A percentile compares a stretch with the other conserved stretches of the same genome.
These are phyloP conservation scores for Colletotrichum sp. DNA, from an alignment of 2,329 filamentous ascomycete genomes.

Conservation along the genomic window DNA sequence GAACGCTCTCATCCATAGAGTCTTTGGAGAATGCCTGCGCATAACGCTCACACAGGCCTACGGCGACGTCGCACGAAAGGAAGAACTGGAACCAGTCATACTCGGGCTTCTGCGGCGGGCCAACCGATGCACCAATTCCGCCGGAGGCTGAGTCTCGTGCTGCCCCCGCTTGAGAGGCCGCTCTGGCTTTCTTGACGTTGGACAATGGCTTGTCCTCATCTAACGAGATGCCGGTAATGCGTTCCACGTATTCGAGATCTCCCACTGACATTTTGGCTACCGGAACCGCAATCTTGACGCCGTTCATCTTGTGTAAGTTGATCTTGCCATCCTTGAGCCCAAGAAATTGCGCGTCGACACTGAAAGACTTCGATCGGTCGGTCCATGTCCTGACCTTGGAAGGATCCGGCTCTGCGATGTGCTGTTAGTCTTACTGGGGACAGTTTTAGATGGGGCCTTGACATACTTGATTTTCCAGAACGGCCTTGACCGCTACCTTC, in stretches of 20 bases:
- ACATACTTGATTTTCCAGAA: slow-evolving; percentile 65
- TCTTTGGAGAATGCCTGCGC: slow-evolving; percentile 87
- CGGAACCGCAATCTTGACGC: slow-evolving; percentile 97
- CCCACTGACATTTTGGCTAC: slow-evolving; percentile 94
- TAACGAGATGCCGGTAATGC: slow-evolving; percentile 82
- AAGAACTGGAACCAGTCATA: slow-evolving; percentile 99
- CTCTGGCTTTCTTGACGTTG: slow-evolving; percentile 70
- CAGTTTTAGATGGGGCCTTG: neutral
- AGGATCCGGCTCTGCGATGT: slow-evolving; percentile 74
- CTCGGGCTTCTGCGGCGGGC: slow-evolving; percentile 66
- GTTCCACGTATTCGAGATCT: slow-evolving; percentile 94
- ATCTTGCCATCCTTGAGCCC: slow-evolving; percentile 95
- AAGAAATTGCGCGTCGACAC: slow-evolving; percentile 95
- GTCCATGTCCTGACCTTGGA: slow-evolving; percentile 91
- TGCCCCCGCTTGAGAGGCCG: slow-evolving; percentile 24
- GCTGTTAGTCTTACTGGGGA: neutral
- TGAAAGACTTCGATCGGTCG: slow-evolving; percentile 93
- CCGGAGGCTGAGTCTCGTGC: slow-evolving; percentile 32
- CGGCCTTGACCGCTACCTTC: slow-evolving; percentile 55
- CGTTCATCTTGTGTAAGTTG: slow-evolving; percentile 96
- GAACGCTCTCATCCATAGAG: slow-evolving; percentile 92
- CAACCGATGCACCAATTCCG: slow-evolving; percentile 62
- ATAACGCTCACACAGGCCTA: slow-evolving; percentile 93
- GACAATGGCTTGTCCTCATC: slow-evolving; percentile 95
- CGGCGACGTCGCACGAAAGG: slow-evolving; percentile 86